Evolutionary conservation across 768 basidiomycete genomes (phyloP).

Genomic region (Wakefieldia striispora): DNA sequence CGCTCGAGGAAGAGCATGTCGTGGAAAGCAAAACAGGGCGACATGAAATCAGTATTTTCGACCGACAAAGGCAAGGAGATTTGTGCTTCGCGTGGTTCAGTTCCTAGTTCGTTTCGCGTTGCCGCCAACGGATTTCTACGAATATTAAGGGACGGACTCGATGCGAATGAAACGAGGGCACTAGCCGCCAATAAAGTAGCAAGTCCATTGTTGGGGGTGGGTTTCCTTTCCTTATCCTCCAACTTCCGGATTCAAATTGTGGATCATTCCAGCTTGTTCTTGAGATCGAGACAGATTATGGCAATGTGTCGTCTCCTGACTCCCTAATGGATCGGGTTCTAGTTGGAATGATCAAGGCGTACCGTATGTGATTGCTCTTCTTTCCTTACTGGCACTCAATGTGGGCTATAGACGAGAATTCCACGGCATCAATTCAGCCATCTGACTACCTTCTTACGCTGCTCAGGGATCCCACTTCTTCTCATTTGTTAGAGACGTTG

Average conservation of each 20-base stretch:
- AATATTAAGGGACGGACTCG: constrained; percentile 48
- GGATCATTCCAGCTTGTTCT: constrained; percentile 60
- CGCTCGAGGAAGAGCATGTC: constrained; percentile 85
- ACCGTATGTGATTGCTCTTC: constrained; percentile 44
- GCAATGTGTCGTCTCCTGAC: constrained; percentile 52
- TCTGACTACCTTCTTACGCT: constrained; percentile 83
- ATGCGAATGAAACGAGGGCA: constrained; percentile 73
- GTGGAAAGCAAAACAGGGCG: constrained; percentile 79
- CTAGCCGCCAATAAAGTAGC: constrained; percentile 75
- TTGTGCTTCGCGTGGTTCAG: constrained; percentile 18
- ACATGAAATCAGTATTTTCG: constrained; percentile 76
- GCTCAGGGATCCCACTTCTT: constrained; percentile 82
- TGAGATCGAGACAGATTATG: constrained; percentile 75
- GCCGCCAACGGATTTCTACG: constrained; percentile 49
- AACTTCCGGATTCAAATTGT: constrained; percentile 5
- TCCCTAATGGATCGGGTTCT: constrained; percentile 83
- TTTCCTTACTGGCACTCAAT: neutral
- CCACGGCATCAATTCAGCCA: constrained; percentile 40
- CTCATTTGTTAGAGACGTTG: constrained; percentile 85
- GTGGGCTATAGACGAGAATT: constrained; percentile 37
- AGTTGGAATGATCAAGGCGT: constrained; percentile 67
- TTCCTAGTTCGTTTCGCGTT: constrained; percentile 49
- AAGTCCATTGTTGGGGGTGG: constrained; percentile 72
- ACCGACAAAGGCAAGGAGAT: constrained; percentile 41
- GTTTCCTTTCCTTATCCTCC: constrained; percentile 14